Base-by-base conservation (phyloP, 1,139 yeast species). In the Saccharomyces pastorianus region DNA sequence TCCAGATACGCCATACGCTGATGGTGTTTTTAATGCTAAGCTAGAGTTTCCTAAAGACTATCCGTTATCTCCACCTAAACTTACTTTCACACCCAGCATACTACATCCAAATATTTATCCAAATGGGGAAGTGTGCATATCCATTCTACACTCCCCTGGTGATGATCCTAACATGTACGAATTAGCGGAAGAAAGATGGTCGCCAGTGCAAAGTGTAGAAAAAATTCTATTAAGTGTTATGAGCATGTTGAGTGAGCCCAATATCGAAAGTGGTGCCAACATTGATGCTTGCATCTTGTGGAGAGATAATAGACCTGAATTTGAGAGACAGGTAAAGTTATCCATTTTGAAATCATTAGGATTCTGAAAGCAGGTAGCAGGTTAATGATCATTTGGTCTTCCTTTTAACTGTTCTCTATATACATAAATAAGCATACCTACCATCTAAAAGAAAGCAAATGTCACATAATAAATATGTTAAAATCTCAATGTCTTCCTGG, bases 91-190 rank as follows among this genome's bases (percentile, higher is more conserved):
- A 20, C 91, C 96, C 23, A 86, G 95, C 4, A 79, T 93, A 54
- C 78, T 88, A 59, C 99, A 93, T 70, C 99, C 99, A 20, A 93
- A 93, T 71, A 83, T 93, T 55, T 93, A 91, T 69, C 83, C 88
- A 53, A 96, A 91, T 69, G 99, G 99, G 2, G 89, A 88, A 28
- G 99, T 93, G 6, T 93, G 99, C 71, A 93, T 93, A 54, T 89
- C 96, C 26, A 93, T 93, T 57, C 76, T 93, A 59, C 99, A 93
- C 68, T 83, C 96, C 1, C 96, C 98, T 0, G 99, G 99, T 11
- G 96, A 91, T 64, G 99, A 93, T 70, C 98, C 99, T 27, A 83
- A 90, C 70, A 91, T 86, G 77, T 93, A 93, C 71, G 99, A 93
- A 70, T 73, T 88, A 34, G 96, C 98, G 0, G 95, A 91, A 60